A percentile compares a stretch with the other conserved stretches of the same genome.
These are phyloP conservation scores for Colletotrichum limetticola DNA, from an alignment of 2,329 filamentous ascomycete species.

Conservation along the genomic window DNA sequence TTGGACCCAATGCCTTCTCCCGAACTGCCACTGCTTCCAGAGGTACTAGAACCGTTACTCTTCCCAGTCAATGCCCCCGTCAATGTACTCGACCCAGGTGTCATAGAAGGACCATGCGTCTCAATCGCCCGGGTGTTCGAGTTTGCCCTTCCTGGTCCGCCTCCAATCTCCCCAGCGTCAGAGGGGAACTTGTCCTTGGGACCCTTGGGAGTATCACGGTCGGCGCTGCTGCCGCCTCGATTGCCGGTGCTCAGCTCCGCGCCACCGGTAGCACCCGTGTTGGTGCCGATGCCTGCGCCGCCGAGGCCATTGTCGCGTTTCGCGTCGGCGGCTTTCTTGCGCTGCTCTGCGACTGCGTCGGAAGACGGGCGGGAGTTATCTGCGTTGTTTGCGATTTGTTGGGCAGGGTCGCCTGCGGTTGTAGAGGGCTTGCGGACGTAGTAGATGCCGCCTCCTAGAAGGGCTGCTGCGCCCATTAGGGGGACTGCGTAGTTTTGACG, in stretches of 20 bases:
- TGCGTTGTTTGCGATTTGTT: slow-evolving; percentile 6
- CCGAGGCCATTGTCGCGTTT: slow-evolving; percentile 44
- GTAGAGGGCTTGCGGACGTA: slow-evolving; percentile 17
- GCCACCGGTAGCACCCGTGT: slow-evolving; percentile 41
- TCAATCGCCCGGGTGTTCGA: slow-evolving; percentile 43
- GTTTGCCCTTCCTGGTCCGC: slow-evolving; percentile 44
- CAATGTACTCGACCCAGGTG: not conserved
- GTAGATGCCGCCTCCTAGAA: slow-evolving; percentile 33
- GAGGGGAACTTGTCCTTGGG: slow-evolving; percentile 46
- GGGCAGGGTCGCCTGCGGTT: slow-evolving; percentile 12
- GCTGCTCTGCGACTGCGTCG: slow-evolving; percentile 15
- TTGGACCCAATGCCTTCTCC: slow-evolving; percentile 9
- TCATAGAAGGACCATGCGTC: slow-evolving; percentile 22
- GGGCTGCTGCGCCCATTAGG: slow-evolving; percentile 18
- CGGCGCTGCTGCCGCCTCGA: slow-evolving; percentile 35
- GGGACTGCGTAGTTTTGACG: slow-evolving; percentile 14
- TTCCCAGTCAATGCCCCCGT: slow-evolving; percentile 9
- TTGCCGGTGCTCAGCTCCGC: slow-evolving; percentile 41
- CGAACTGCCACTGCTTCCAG: not conserved
- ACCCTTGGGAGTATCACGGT: slow-evolving; percentile 36
- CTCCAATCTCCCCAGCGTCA: slow-evolving; percentile 47
- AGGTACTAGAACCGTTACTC: not conserved
- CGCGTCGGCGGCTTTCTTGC: slow-evolving; percentile 38
- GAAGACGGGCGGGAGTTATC: slow-evolving; percentile 22
- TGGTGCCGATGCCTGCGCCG: slow-evolving; percentile 46